These are phyloP conservation scores for Gentiana straminea DNA, from an alignment of 257 asterid species.

Conservation along the genomic window DNA sequence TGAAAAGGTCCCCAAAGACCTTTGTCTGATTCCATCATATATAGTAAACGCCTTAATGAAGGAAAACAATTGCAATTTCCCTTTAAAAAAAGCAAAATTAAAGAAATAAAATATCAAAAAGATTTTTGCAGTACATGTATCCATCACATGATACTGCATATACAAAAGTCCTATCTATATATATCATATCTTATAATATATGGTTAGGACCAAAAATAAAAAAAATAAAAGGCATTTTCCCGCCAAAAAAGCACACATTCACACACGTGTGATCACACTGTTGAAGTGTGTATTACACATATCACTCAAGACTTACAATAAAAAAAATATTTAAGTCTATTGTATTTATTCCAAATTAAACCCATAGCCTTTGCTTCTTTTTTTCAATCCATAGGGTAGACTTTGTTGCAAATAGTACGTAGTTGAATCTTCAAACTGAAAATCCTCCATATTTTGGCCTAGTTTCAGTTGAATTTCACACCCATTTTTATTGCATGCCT, in stretches of 20 bases:
- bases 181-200: conserved; percentile 27
- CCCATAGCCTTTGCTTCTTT: neutral
- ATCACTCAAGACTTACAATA: conserved; percentile 26
- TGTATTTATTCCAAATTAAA: no score
- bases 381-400: conserved; percentile 10
- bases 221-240: conserved; percentile 20
- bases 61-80: conserved; percentile 9
- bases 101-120: neutral
- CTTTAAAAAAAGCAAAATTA: neutral
- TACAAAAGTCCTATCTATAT: neutral
- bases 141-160: conserved; percentile 28
- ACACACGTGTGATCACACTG: conserved; percentile 40
- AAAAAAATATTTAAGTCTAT: no score
- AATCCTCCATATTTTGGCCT: conserved; percentile 17
- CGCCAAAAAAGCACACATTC: conserved; percentile 62
- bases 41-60: conserved; percentile 26
- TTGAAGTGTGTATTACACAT: conserved; percentile 25
- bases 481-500: conserved; percentile 3
- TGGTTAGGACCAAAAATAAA: conserved; percentile 32
- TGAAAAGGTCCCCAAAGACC: conserved; percentile 89
- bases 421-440: conserved; percentile 23
- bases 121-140: conserved; percentile 21
- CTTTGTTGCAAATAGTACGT: conserved; percentile 15
- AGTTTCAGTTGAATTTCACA: conserved; percentile 20
- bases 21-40: conserved; percentile 41